These are phyloP conservation scores for Amanita pseudoporphyria DNA, from an alignment of 768 basidiomycete genomes.

Conservation along the genomic window DNA sequence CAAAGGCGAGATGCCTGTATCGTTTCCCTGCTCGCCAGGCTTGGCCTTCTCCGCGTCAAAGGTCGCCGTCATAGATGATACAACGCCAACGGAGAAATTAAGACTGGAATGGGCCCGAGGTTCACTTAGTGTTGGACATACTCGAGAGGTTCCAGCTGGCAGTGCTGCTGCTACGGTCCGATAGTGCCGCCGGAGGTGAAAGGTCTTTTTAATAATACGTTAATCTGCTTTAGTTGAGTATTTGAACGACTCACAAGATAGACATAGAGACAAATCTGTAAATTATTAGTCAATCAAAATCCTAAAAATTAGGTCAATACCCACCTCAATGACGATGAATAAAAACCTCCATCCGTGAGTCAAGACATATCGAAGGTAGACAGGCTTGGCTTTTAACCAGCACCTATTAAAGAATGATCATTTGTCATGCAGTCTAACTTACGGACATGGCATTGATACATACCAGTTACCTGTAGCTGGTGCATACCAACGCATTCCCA, in stretches of 20 bases:
- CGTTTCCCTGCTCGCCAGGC: background rate
- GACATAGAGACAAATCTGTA: background rate
- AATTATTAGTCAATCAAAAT: background rate
- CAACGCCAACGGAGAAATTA: background rate
- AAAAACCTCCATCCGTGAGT: conserved; percentile 11
- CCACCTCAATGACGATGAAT: conserved; percentile 14
- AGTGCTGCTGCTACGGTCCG: background rate
- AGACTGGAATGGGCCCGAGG: background rate
- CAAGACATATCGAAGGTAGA: conserved; percentile 9
- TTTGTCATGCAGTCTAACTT: background rate
- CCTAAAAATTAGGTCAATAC: conserved; percentile 8
- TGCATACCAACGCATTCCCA: conserved; percentile 10
- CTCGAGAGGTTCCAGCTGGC: background rate
- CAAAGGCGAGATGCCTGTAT: background rate
- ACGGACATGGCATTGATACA: background rate
- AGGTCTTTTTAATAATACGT: background rate
- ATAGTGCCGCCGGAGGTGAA: conserved; percentile 4
- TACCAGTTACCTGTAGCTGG: conserved; percentile 10
- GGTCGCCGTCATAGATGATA: background rate
- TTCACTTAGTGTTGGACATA: background rate
- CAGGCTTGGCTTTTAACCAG: conserved; percentile 8
- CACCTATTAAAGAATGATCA: conserved; percentile 4
- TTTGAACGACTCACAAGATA: background rate
- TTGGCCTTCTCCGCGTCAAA: background rate
- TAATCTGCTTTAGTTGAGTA: too few species aligned